These are phyloP conservation scores for Candida lessepsii DNA, from an alignment of 805 yeast species.

Conservation along the genomic window DNA sequence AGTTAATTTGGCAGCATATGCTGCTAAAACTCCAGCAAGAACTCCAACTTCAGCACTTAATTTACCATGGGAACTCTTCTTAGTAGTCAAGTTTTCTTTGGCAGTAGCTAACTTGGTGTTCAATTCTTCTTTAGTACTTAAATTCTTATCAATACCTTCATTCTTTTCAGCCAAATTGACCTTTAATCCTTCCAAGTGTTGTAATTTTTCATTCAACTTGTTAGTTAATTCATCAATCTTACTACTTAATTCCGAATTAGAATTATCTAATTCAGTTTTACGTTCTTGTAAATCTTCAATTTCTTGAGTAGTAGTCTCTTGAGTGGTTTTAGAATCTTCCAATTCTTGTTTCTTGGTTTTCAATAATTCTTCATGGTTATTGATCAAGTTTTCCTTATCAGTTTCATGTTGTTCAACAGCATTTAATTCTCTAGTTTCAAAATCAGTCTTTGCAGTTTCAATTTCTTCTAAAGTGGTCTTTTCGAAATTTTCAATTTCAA, in stretches of 20 bases:
- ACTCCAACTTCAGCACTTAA: slow-evolving; percentile 45
- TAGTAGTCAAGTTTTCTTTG: slow-evolving; percentile 35
- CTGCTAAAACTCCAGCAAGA: slow-evolving; percentile 41
- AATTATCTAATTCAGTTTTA: slow-evolving; percentile 39
- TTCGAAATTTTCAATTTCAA: slow-evolving; percentile 38
- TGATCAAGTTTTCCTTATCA: slow-evolving; percentile 42
- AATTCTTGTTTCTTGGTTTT: slow-evolving; percentile 45
- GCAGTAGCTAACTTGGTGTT: slow-evolving; percentile 35
- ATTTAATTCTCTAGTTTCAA: slow-evolving; percentile 43
- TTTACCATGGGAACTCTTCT: slow-evolving; percentile 35
- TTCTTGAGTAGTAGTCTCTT: slow-evolving; percentile 42
- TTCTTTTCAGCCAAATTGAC: slow-evolving; percentile 30
- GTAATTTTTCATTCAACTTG: slow-evolving; percentile 39
- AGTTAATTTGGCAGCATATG: slow-evolving; percentile 44
- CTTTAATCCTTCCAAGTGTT: slow-evolving; percentile 32
- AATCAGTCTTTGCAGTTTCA: slow-evolving; percentile 44
- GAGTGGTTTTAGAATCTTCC: slow-evolving; percentile 40
- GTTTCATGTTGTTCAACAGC: slow-evolving; percentile 47
- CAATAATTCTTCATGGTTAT: slow-evolving; percentile 45
- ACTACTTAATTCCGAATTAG: slow-evolving; percentile 36
- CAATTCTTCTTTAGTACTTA: slow-evolving; percentile 41
- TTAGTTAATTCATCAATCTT: slow-evolving; percentile 44
- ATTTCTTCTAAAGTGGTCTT: slow-evolving; percentile 42
- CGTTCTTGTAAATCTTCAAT: slow-evolving; percentile 46
- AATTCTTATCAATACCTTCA: slow-evolving; percentile 26